Conservation (phyloP, 805 yeast genomes). For the Ogataea paraovalis region DNA sequence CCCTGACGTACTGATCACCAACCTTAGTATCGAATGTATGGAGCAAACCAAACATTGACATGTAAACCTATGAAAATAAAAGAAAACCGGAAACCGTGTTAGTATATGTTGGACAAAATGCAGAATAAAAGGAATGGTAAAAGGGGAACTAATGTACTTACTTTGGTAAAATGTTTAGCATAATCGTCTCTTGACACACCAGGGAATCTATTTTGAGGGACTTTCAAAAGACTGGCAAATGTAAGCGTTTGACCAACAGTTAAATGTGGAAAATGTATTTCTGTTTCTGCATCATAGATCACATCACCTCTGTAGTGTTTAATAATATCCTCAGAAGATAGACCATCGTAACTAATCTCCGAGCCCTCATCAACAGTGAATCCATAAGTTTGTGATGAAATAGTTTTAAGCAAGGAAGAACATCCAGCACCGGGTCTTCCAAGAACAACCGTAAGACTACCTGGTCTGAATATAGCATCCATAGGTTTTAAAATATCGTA, state of each 20-base stretch:
- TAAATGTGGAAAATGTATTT: conserved; percentile 61
- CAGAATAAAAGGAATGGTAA: too few species aligned
- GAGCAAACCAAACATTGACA: conserved; percentile 28
- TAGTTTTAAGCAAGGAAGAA: conserved; percentile 57
- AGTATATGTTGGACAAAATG: too few species aligned
- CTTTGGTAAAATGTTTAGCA: conserved; percentile 49
- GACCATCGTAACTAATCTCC: conserved; percentile 48
- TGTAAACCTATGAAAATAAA: conserved; percentile 35
- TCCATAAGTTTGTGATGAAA: conserved; percentile 56
- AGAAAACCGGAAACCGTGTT: not conserved
- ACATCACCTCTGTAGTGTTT: conserved; percentile 62
- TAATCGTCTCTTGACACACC: conserved; percentile 49
- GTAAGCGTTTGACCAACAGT: conserved; percentile 61
- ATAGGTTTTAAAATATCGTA: conserved; percentile 56
- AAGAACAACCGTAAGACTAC: conserved; percentile 61
- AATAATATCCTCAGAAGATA: conserved; percentile 44
- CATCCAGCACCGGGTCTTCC: conserved; percentile 83
- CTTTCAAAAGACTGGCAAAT: conserved; percentile 55
- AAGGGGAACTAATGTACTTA: too few species aligned
- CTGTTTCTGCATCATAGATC: conserved; percentile 63
- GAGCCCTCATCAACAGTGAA: conserved; percentile 46
- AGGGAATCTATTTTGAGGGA: conserved; percentile 54
- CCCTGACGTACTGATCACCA: conserved; percentile 55
- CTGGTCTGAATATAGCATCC: conserved; percentile 58
- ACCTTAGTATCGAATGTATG: conserved; percentile 54